A percentile compares a stretch with the other conserved stretches of the same genome.
phyloP scores from a whole-genome alignment of 495 filamentous ascomycete species.

The Penicillium alfredii region DNA sequence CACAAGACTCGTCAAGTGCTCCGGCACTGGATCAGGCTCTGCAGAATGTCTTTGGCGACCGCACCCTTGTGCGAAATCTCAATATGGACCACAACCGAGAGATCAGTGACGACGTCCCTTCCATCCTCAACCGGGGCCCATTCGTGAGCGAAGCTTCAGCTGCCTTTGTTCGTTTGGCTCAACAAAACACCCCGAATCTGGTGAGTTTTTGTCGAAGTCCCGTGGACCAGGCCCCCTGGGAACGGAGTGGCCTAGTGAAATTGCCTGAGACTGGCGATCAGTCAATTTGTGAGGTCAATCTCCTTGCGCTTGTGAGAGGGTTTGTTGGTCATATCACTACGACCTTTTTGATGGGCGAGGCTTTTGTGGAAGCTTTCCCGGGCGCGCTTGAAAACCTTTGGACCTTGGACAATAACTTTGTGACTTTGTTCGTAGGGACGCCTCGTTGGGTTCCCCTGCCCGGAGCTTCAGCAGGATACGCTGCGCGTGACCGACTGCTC shows the following conservation, averaged over 20 bases:
- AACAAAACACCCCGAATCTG: conserved; percentile 41
- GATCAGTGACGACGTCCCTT: conserved; percentile 30
- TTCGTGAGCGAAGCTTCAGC: conserved; percentile 35
- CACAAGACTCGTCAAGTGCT: conserved; percentile 26
- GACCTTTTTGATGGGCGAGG: conserved; percentile 47
- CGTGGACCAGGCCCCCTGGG: conserved; percentile 58
- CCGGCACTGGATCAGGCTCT: conserved; percentile 36
- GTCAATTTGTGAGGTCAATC: conserved; percentile 41
- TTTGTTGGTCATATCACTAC: conserved; percentile 50
- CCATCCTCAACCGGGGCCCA: conserved; percentile 39
- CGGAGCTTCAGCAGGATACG: conserved; percentile 42
- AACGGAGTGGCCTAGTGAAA: conserved; percentile 41
- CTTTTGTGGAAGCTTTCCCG: conserved; percentile 51
- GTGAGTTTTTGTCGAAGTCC: conserved; percentile 53
- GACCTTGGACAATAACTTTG: conserved; percentile 49
- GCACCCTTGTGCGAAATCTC: conserved; percentile 25
- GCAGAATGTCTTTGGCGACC: conserved; percentile 47
- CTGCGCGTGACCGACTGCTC: conserved; percentile 48
- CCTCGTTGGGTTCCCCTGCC: conserved; percentile 49
- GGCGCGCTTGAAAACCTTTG: conserved; percentile 48
- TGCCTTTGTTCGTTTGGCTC: conserved; percentile 31
- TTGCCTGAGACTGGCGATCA: conserved; percentile 26
- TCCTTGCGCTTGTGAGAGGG: conserved; percentile 48
- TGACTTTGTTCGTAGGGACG: conserved; percentile 44
- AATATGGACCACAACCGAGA: conserved; percentile 28